Conservation (phyloP, 108 stramenopile genomes). For the Stephanodiscus triporus region DNA sequence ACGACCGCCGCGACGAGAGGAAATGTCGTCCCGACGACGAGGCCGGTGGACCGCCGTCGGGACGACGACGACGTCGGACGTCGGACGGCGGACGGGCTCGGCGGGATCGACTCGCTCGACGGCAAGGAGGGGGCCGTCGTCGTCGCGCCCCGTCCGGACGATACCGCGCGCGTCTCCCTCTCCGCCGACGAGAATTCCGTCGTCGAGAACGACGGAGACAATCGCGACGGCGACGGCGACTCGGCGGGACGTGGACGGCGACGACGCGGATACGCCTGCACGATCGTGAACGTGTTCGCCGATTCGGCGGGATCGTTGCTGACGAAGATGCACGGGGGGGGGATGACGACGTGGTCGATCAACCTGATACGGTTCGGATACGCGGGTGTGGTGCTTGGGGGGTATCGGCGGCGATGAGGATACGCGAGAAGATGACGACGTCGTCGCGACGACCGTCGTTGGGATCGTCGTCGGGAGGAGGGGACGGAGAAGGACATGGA, state of each 20-base stretch:
- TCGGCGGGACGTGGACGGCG: too few species aligned
- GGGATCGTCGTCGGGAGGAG: not conserved
- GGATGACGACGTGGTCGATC: conserved; percentile 83
- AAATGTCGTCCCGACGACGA: not conserved
- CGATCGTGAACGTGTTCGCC: conserved; percentile 75
- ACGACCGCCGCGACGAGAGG: conserved; percentile 23
- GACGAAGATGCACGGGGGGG: conserved; percentile 74
- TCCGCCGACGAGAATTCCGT: not conserved
- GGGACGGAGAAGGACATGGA: not conserved
- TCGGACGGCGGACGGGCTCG: too few species aligned
- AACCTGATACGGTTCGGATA: conserved; percentile 89
- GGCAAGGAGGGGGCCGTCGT: not conserved
- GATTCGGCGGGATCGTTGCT: conserved; percentile 78
- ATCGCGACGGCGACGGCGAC: not conserved
- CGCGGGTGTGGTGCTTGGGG: conserved; percentile 65
- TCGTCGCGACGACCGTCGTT: not conserved
- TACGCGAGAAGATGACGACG: conserved; percentile 10
- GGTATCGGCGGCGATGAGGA: conserved; percentile 48
- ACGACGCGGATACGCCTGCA: conserved; percentile 51
- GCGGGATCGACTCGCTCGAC: too few species aligned
- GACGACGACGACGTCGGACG: not conserved
- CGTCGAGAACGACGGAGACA: not conserved
- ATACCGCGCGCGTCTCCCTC: not conserved
- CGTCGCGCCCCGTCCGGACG: not conserved
- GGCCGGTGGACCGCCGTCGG: not conserved